Percentiles rank a stretch among this genome's conserved stretches.
phyloP scores from a whole-genome alignment of 805 yeast species.

The Schizosaccharomyces octosporus region DNA sequence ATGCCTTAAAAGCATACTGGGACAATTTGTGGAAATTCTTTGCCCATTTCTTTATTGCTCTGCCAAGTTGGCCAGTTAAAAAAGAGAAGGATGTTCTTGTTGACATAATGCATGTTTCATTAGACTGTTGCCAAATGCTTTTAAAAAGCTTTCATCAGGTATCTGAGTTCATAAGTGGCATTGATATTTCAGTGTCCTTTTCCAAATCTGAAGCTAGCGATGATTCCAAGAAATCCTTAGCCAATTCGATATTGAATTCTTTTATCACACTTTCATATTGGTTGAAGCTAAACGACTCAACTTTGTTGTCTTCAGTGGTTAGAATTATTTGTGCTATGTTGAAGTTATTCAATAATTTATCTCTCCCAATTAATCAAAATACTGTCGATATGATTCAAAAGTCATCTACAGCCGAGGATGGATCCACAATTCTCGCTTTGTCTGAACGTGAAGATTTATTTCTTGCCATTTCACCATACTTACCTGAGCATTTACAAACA shows the following conservation, averaged over 20 bases:
- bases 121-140: neutral
- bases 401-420: neutral
- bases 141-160: neutral
- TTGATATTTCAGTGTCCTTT: no score
- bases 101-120: neutral
- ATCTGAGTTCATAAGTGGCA: neutral
- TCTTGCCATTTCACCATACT: neutral
- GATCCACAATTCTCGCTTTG: neutral
- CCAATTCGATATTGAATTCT: neutral
- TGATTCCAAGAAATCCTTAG: neutral
- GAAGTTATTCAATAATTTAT: neutral
- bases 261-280: neutral
- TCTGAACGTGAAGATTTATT: neutral
- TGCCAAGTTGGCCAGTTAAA: neutral
- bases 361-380: neutral
- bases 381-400: neutral
- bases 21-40: neutral
- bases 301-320: neutral
- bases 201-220: neutral
- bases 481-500: neutral
- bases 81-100: neutral
- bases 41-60: neutral
- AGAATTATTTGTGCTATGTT: neutral
- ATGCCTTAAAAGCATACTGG: neutral
- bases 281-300: neutral